Conservation (phyloP, 1,139 yeast genomes). For the Arxiozyma slooffiae region DNA sequence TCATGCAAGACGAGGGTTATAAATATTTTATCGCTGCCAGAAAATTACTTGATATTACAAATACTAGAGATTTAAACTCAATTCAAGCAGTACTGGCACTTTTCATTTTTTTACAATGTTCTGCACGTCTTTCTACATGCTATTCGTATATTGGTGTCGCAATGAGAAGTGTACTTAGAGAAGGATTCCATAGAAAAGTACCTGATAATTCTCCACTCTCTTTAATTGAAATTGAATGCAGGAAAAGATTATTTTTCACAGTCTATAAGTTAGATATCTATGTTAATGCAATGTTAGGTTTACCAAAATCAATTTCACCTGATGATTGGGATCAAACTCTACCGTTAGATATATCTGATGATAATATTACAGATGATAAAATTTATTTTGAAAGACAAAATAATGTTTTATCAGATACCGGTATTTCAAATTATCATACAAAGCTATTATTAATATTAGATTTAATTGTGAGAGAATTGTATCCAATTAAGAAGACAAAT, state of each 20-base stretch:
- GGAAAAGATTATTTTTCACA: conserved; percentile 81
- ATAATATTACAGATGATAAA: conserved; percentile 57
- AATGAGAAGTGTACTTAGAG: conserved; percentile 72
- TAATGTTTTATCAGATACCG: conserved; percentile 57
- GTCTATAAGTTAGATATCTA: conserved; percentile 87
- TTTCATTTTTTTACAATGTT: conserved; percentile 76
- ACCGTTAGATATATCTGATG: conserved; percentile 81
- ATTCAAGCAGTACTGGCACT: conserved; percentile 63
- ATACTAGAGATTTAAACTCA: conserved; percentile 53
- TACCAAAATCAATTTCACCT: conserved; percentile 62
- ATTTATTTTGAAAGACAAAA: conserved; percentile 35
- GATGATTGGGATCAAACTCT: conserved; percentile 72
- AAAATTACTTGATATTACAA: conserved; percentile 65
- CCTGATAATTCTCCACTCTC: conserved; percentile 40
- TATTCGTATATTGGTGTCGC: conserved; percentile 92
- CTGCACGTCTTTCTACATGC: conserved; percentile 83
- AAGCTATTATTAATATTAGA: conserved; percentile 53
- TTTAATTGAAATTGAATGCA: conserved; percentile 76
- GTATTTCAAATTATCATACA: conserved; percentile 81
- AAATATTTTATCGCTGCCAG: conserved; percentile 82
- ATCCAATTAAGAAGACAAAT: conserved; percentile 41
- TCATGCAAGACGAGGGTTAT: conserved; percentile 72
- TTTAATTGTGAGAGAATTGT: conserved; percentile 45
- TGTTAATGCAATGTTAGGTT: conserved; percentile 78
- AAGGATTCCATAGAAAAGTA: conserved; percentile 76